Evolutionary conservation across 1,284 basidiomycete genomes (phyloP).

Genomic region (Trametes versicolor): DNA sequence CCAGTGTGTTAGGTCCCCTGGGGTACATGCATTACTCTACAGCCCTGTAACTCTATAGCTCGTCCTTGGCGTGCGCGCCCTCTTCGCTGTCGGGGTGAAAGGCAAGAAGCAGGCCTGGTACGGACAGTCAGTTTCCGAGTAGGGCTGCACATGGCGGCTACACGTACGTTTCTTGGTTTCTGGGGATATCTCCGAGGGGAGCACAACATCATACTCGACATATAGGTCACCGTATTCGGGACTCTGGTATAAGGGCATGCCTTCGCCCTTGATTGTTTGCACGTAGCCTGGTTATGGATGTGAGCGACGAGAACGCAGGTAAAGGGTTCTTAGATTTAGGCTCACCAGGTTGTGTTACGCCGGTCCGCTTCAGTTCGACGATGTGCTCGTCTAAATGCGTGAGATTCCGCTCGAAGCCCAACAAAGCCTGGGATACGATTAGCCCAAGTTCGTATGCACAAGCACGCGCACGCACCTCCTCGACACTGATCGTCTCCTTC

Average conservation of each 20-base stretch:
- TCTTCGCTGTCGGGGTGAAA: conserved; percentile 27
- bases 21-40: conserved; percentile 24
- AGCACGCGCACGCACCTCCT: conserved; percentile 69
- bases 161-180: conserved; percentile 74
- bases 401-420: conserved; percentile 86
- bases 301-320: no score
- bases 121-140: neutral
- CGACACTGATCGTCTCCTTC: conserved; percentile 88
- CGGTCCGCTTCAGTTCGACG: conserved; percentile 75
- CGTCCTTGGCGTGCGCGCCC: conserved; percentile 30
- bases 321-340: neutral
- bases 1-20: conserved; percentile 8
- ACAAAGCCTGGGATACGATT: conserved; percentile 65
- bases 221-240: conserved; percentile 83
- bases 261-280: conserved; percentile 86
- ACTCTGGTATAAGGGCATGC: conserved; percentile 82
- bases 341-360: conserved; percentile 90
- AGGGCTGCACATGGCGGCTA: neutral
- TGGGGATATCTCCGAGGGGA: conserved; percentile 77
- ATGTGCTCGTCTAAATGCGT: conserved; percentile 90
- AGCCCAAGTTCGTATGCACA: neutral
- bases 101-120: conserved; percentile 27
- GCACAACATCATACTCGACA: conserved; percentile 90
- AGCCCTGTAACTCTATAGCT: conserved; percentile 29
- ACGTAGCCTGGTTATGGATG: conserved; percentile 74